phyloP scores from a whole-genome alignment of 2,329 filamentous ascomycete species.

The Pseudocercospora cruenta region DNA sequence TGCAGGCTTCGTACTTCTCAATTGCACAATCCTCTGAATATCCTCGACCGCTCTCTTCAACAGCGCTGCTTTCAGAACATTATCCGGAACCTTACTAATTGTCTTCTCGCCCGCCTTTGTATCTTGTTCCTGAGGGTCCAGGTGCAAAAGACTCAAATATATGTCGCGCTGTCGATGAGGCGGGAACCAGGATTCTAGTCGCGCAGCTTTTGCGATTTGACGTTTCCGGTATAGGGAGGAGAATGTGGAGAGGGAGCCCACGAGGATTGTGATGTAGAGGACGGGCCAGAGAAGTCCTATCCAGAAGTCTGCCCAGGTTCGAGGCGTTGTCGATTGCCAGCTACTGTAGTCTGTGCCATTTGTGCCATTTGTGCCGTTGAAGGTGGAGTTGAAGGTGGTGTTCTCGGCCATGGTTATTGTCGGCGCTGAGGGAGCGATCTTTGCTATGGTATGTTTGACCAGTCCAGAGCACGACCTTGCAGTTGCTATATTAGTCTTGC shows the following conservation, averaged over 20 bases:
- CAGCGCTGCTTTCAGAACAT: slow-evolving; percentile 83
- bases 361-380: slow-evolving; percentile 28
- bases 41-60: slow-evolving; percentile 89
- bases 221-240: slow-evolving; percentile 90
- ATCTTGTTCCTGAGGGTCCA: slow-evolving; percentile 57
- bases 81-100: slow-evolving; percentile 71
- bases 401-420: slow-evolving; percentile 32
- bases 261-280: slow-evolving; percentile 84
- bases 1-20: slow-evolving; percentile 86
- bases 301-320: slow-evolving; percentile 57
- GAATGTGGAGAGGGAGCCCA: slow-evolving; percentile 88
- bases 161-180: slow-evolving; percentile 89
- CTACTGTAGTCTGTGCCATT: slow-evolving; percentile 29
- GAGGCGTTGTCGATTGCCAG: slow-evolving; percentile 21
- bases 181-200: slow-evolving; percentile 92
- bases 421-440: slow-evolving; percentile 24
- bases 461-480: slow-evolving; percentile 5
- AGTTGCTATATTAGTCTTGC: not conserved
- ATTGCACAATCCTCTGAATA: slow-evolving; percentile 85
- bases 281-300: slow-evolving; percentile 82
- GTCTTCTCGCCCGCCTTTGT: slow-evolving; percentile 67
- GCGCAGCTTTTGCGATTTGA: slow-evolving; percentile 77
- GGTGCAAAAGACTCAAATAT: slow-evolving; percentile 88
- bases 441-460: too few relatives aligned
- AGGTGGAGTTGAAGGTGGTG: slow-evolving; percentile 32